These are phyloP conservation scores for Paramecium octaurelia DNA, from an alignment of 73 alveolate species.

Conservation along the genomic window DNA sequence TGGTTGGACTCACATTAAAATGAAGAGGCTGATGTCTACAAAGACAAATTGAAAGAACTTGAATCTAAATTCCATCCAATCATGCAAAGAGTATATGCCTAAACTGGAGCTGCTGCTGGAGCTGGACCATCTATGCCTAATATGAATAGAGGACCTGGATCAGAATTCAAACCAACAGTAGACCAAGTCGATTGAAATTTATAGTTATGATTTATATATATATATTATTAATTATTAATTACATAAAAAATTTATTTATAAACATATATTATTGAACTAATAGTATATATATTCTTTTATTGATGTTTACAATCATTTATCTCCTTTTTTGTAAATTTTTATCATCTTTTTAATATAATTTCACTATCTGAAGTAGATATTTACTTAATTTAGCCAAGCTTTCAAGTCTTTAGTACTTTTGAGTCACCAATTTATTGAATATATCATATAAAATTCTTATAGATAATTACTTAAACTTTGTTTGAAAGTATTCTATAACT, in stretches of 20 bases:
- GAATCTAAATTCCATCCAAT: slow-evolving; percentile 88
- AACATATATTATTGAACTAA: background rate
- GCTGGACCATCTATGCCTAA: slow-evolving; percentile 60
- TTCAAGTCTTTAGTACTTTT: no score
- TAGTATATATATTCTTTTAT: no score
- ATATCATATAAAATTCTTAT: no score
- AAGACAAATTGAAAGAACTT: slow-evolving; percentile 75
- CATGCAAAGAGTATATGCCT: slow-evolving; percentile 82
- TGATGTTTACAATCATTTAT: no score
- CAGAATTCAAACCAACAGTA: background rate
- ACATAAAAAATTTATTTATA: background rate
- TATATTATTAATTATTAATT: background rate
- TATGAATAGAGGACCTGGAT: slow-evolving; percentile 24
- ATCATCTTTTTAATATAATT: no score
- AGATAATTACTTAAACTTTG: no score
- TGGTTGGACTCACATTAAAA: slow-evolving; percentile 31
- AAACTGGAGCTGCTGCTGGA: slow-evolving; percentile 71
- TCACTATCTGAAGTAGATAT: no score
- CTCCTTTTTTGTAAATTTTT: no score
- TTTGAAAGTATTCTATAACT: no score
- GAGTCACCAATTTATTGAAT: no score
- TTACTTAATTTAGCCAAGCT: no score
- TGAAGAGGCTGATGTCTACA: slow-evolving; percentile 26
- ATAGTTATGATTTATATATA: background rate
- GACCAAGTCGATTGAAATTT: background rate